A percentile compares a stretch with the other conserved stretches of the same genome.
These are phyloP conservation scores for Alloteropsis angusta DNA, from an alignment of 202 grass and related monocot genomes.

Conservation along the genomic window DNA sequence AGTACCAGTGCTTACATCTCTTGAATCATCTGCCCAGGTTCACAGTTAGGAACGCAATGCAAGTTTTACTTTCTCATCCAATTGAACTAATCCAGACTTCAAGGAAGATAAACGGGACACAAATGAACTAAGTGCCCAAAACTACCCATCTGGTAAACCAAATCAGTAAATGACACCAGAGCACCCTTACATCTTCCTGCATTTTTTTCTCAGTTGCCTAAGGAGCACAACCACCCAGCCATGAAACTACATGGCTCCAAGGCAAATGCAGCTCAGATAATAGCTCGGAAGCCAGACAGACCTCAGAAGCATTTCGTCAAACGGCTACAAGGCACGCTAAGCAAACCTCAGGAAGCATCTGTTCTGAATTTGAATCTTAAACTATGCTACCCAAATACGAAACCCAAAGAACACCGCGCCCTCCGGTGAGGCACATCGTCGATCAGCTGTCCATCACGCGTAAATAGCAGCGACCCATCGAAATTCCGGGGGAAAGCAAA, in stretches of 20 bases:
- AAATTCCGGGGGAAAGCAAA: neutral
- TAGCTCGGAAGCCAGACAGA: neutral
- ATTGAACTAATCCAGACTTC: neutral
- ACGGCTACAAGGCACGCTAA: neutral
- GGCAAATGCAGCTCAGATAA: neutral
- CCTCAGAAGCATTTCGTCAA: constrained; percentile 8
- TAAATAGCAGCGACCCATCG: neutral
- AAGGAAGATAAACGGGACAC: neutral
- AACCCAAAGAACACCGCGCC: neutral
- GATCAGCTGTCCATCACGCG: neutral
- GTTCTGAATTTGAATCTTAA: neutral
- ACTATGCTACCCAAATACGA: neutral
- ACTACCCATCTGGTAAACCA: neutral
- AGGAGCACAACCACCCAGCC: neutral
- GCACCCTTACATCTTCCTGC: no score
- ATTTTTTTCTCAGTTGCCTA: no score
- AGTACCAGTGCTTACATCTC: neutral
- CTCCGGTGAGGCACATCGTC: neutral
- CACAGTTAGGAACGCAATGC: neutral
- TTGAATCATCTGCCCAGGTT: no score
- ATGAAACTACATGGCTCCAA: neutral
- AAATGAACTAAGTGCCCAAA: neutral
- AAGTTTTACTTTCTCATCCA: neutral
- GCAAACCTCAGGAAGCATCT: no score
- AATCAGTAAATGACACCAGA: no score